These are phyloP conservation scores for Haplographium delicatum DNA, from an alignment of 495 filamentous ascomycete species.

Conservation along the genomic window DNA sequence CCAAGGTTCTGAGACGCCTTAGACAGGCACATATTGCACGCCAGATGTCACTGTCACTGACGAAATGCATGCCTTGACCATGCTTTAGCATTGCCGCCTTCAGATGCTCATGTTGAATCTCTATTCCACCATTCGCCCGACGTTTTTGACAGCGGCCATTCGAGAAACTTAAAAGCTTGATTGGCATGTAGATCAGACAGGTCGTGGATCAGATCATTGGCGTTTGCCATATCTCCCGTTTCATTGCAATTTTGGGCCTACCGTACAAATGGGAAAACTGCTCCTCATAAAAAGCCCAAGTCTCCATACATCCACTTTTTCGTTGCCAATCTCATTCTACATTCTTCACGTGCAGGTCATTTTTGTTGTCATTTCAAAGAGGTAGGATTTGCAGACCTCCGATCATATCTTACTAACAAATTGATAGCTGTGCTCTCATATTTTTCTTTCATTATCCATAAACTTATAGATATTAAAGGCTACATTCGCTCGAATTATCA, in stretches of 20 bases:
- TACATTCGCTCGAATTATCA: constrained; percentile 27
- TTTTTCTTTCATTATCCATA: constrained; percentile 28
- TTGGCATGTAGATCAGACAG: constrained; percentile 24
- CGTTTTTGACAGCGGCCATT: constrained; percentile 3
- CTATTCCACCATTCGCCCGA: no score
- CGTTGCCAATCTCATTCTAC: constrained; percentile 20
- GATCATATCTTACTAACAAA: constrained; percentile 13
- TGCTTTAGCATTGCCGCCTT: no score
- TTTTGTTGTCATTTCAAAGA: constrained; percentile 30
- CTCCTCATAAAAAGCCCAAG: constrained; percentile 25
- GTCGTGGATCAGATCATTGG: constrained; percentile 15
- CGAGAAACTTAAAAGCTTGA: constrained; percentile 3
- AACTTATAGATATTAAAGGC: constrained; percentile 23
- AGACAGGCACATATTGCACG: no score
- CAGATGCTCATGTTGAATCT: no score
- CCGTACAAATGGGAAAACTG: constrained; percentile 1
- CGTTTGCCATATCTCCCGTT: constrained; percentile 18
- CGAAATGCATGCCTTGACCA: no score
- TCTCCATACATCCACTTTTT: constrained; percentile 19
- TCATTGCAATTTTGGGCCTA: constrained; percentile 22
- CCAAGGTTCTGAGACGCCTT: neutral
- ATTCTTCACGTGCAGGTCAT: constrained; percentile 19
- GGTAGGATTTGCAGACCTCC: constrained; percentile 23
- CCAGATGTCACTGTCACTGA: no score
- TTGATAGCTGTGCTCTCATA: constrained; percentile 35